Conservation (phyloP, 768 basidiomycete genomes). For the Pleurotus sapidus region DNA sequence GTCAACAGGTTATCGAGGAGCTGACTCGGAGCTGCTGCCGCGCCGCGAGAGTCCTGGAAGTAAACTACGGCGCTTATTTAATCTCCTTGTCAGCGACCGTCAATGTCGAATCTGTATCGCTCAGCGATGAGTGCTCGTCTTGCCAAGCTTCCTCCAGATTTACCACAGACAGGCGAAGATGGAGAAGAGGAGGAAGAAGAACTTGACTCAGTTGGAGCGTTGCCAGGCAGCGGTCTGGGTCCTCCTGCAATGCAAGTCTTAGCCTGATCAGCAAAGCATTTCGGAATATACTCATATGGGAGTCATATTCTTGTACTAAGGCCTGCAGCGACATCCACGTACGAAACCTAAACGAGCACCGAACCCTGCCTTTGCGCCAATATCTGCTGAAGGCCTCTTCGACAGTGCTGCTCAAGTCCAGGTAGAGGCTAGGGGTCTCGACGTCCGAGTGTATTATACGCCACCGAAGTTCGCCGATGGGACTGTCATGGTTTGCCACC, state of each 20-base stretch:
- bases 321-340: conserved; percentile 26
- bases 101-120: conserved; percentile 72
- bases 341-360: conserved; percentile 32
- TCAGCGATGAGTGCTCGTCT: conserved; percentile 76
- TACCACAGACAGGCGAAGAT: conserved; percentile 42
- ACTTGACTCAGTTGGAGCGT: conserved; percentile 53
- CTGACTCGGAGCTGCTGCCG: too few species aligned
- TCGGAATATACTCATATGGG: conserved; percentile 15
- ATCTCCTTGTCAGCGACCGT: neutral
- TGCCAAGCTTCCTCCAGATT: conserved; percentile 60
- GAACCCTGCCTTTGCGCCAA: conserved; percentile 67
- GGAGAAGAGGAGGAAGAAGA: conserved; percentile 55
- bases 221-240: conserved; percentile 59
- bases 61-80: too few species aligned
- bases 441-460: conserved; percentile 83
- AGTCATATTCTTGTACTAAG: conserved; percentile 20
- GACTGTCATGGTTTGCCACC: conserved; percentile 87
- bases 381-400: conserved; percentile 79
- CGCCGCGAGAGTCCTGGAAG: too few species aligned
- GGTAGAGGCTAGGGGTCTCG: conserved; percentile 58
- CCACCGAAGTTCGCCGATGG: conserved; percentile 52
- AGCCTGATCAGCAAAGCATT: conserved; percentile 9
- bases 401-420: conserved; percentile 74
- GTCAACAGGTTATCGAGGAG: too few species aligned
- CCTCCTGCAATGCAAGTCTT: conserved; percentile 60